Evolutionary conservation across 495 filamentous ascomycete genomes (phyloP).

Genomic region (Sordaria brevicollis): DNA sequence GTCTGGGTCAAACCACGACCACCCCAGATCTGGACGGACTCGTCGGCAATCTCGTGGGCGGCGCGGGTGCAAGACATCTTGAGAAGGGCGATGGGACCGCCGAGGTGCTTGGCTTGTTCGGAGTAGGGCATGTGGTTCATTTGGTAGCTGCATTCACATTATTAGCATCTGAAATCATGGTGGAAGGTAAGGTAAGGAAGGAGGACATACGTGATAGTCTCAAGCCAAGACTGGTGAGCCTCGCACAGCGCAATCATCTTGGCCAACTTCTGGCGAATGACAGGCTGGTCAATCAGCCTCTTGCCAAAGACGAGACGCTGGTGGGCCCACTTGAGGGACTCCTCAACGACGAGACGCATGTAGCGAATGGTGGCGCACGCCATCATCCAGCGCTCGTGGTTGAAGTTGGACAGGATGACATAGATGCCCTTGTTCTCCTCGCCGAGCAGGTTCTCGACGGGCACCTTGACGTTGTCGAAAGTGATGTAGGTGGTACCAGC

Average conservation of each 20-base stretch:
- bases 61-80: slow-evolving; percentile 69
- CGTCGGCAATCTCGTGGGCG: slow-evolving; percentile 73
- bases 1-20: slow-evolving; percentile 70
- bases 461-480: slow-evolving; percentile 82
- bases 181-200: neutral
- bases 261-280: slow-evolving; percentile 80
- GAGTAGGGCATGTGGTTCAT: slow-evolving; percentile 80
- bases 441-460: slow-evolving; percentile 67
- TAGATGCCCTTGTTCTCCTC: slow-evolving; percentile 80
- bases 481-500: slow-evolving; percentile 75
- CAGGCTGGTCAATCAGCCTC: slow-evolving; percentile 70
- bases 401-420: slow-evolving; percentile 84
- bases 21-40: slow-evolving; percentile 79
- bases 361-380: slow-evolving; percentile 50
- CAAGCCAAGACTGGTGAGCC: slow-evolving; percentile 76
- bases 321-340: slow-evolving; percentile 83
- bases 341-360: slow-evolving; percentile 63
- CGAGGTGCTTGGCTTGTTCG: slow-evolving; percentile 64
- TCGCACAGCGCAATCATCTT: slow-evolving; percentile 81
- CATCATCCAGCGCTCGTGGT: slow-evolving; percentile 73
- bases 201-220: slow-evolving; percentile 45
- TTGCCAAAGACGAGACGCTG: slow-evolving; percentile 82
- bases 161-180: no score
- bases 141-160: slow-evolving; percentile 66
- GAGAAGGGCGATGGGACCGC: slow-evolving; percentile 73